Base-by-base conservation (phyloP, 2,329 filamentous ascomycete species). In the Aphanoascus verrucosus region DNA sequence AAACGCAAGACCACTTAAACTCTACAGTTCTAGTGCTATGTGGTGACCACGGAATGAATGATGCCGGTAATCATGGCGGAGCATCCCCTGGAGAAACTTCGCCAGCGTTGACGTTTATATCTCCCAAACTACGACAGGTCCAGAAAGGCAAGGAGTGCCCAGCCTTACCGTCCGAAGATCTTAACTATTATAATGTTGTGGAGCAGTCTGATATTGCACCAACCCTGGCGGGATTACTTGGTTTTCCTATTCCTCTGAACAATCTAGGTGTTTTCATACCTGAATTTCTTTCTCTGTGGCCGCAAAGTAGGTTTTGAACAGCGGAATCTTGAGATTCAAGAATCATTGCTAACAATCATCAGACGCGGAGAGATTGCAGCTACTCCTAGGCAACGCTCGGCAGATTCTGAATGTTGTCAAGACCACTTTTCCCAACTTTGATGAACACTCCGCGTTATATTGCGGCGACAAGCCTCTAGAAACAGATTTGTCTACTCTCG, bases 11-110 rank as follows among this genome's bases (percentile, higher is more conserved):
- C 1, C 85, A 95, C 67, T 80, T 96, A 1, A 65, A 80, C 32
- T 85, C 86, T 3, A 89, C 91, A 0, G 72, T 98, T 1, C 78
- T 98, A 44, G 83, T 98, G 2, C 72, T 98, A 5, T 88, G 85
- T 54, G 93, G 93, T 53, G 94, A 98, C 63, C 93, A 98, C 65
- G 93, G 93, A n/a, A 98, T 98, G 93, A 98, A 97, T 61, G 91
- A 97, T 62, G 93, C 88, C 17, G 93, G 93, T 1, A 97, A 97
- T 61, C 93, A 98, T 66, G 93, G 93, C 31, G 93, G 91, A 38
- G 96, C 91, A 8, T 90, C 90, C 0, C 81, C 88, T 1, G 91
- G 93, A 42, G 93, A 98, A 72, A 97, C 93, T 1, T 96, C 91
- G 0, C 85, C 93, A 0, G 93, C 93, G 14, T 73, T 98, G 8